Evolutionary conservation across 2,329 filamentous ascomycete genomes (phyloP), one percentile per base, ranked within the genome.

Genomic region (Aspergillus spinulosporus): DNA sequence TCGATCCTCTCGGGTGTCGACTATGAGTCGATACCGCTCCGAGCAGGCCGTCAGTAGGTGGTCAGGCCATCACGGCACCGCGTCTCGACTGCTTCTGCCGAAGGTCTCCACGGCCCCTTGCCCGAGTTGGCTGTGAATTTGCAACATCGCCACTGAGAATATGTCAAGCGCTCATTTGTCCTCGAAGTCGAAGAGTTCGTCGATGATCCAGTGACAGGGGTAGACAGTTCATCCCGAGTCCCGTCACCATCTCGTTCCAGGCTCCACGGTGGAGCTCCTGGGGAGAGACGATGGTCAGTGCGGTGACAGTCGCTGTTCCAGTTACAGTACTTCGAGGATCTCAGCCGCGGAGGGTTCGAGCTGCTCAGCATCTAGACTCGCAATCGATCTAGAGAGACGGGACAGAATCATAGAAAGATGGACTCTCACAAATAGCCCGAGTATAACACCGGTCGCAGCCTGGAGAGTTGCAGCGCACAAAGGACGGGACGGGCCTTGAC

Each of bases 181-280:
- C 14, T 21, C 21, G 21, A 21, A 21, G 21, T 9, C 42, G 21
- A 34, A 26, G 31, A 29, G 48, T 56, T 56, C 53, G 47, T 51
- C 40, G 32, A 51, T 6, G 14, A 34, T 40, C 36, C 31, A 39
- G 31, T 12, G 47, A 46, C 54, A 51, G 54, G 54, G 54, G 49
- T 56, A 52, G 50, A 52, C 50, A 52, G 48, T 52, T 52, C 54
- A 56, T 47, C 32, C 46, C 9, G 31, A 7, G 31, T 34, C 31
- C 47, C 47, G 31, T 58, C 47, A 34, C 44, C 45, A 52, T 53
- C 37, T 15, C 29, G 47, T 8, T 49, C 40, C 39, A 36, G 47
- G 46, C 58, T 56, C 55, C 58, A 59, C 57, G 12, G 57, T 61
- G 57, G 59, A 48, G 57, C 48, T 37, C 9, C 4, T 12, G 34